Percentiles rank a stretch among this genome's conserved stretches.
These are phyloP conservation scores for Microthyrium microscopicum DNA, from an alignment of 2,329 filamentous ascomycete genomes.

Conservation along the genomic window DNA sequence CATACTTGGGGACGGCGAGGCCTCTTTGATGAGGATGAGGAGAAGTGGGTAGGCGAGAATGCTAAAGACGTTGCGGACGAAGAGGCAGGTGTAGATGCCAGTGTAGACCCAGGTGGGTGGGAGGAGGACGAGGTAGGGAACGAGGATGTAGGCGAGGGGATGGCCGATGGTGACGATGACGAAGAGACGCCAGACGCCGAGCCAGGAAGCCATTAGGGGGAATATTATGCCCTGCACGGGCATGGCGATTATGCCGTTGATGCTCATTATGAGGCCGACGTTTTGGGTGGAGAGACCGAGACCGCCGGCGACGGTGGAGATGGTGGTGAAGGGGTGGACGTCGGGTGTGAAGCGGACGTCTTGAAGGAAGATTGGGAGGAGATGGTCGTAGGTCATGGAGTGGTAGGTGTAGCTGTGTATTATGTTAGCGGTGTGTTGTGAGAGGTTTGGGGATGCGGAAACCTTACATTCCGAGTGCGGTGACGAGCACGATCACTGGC, in stretches of 20 bases:
- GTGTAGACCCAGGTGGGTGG: slow-evolving; percentile 36
- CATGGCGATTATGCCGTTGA: slow-evolving; percentile 56
- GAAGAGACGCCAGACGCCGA: slow-evolving; percentile 54
- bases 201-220: slow-evolving; percentile 42
- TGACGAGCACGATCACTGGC: slow-evolving; percentile 56
- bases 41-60: slow-evolving; percentile 9
- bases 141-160: slow-evolving; percentile 49
- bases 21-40: slow-evolving; percentile 46
- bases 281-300: slow-evolving; percentile 49
- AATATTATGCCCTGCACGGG: slow-evolving; percentile 59
- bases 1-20: slow-evolving; percentile 43
- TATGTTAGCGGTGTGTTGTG: background rate
- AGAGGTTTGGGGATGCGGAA: background rate
- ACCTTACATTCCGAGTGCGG: slow-evolving; percentile 58
- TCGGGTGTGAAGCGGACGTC: slow-evolving; percentile 37
- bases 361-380: slow-evolving; percentile 85
- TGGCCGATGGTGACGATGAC: slow-evolving; percentile 48
- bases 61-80: slow-evolving; percentile 8
- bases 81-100: slow-evolving; percentile 48
- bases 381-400: slow-evolving; percentile 85
- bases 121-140: slow-evolving; percentile 49
- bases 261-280: slow-evolving; percentile 50
- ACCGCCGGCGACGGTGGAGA: slow-evolving; percentile 37
- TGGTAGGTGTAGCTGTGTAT: slow-evolving; percentile 59
- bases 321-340: too few species aligned